These are phyloP conservation scores for Aureoboletus auriporus DNA, from an alignment of 768 basidiomycete species.

Conservation along the genomic window DNA sequence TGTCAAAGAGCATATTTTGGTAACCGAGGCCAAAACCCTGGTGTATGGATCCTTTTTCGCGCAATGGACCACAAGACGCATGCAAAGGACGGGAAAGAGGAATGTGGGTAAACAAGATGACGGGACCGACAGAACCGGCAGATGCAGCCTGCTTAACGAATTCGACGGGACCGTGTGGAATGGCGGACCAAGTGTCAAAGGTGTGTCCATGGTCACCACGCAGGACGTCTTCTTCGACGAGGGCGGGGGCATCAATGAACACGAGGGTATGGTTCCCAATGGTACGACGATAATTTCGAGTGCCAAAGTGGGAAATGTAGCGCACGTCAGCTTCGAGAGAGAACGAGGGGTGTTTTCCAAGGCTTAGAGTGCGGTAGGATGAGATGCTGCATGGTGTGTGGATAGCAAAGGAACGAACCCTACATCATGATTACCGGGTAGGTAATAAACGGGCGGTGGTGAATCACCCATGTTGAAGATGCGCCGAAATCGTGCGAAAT, in stretches of 20 bases:
- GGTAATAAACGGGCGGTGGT: conserved; percentile 55
- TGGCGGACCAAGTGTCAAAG: conserved; percentile 45
- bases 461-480: conserved; percentile 56
- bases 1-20: conserved; percentile 75
- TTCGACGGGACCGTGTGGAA: conserved; percentile 49
- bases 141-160: conserved; percentile 44
- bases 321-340: conserved; percentile 47
- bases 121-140: conserved; percentile 35
- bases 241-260: conserved; percentile 67
- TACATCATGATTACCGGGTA: conserved; percentile 91
- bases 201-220: conserved; percentile 39
- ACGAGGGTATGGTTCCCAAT: conserved; percentile 72
- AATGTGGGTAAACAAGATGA: conserved; percentile 82
- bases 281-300: conserved; percentile 56
- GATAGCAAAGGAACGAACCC: conserved; percentile 44
- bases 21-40: conserved; percentile 77
- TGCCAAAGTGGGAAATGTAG: conserved; percentile 74
- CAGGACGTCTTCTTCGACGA: conserved; percentile 69
- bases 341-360: conserved; percentile 28
- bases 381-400: not conserved
- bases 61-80: conserved; percentile 68
- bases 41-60: conserved; percentile 71
- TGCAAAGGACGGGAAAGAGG: conserved; percentile 75
- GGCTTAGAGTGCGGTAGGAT: conserved; percentile 14
- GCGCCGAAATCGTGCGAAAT: conserved; percentile 60